Percentiles rank a stretch among this genome's conserved stretches.
Evolutionary conservation across 2,329 filamentous ascomycete species (phyloP).

Genomic region (Cladophialophora yegresii): DNA sequence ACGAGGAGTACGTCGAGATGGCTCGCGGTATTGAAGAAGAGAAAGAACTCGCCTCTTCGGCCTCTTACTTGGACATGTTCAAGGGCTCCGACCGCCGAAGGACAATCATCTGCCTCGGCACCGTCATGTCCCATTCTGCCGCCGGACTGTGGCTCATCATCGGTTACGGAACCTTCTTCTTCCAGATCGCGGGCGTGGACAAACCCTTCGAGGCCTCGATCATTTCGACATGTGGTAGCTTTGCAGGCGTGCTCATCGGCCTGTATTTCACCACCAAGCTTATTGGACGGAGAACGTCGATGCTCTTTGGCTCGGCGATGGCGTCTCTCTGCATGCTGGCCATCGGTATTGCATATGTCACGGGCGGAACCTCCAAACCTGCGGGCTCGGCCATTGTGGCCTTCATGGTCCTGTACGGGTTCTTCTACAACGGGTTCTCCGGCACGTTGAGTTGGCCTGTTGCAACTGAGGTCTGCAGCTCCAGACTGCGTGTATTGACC

Average conservation of each 20-base stretch:
- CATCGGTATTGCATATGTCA: conserved; percentile 44
- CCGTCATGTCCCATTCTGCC: conserved; percentile 47
- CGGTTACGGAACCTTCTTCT: conserved; percentile 55
- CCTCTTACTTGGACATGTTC: conserved; percentile 38
- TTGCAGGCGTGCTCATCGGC: conserved; percentile 43
- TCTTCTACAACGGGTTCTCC: conserved; percentile 47
- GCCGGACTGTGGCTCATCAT: conserved; percentile 26
- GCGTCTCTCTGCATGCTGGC: conserved; percentile 42
- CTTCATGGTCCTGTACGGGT: conserved; percentile 40
- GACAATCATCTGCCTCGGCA: conserved; percentile 57
- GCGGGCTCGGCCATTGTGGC: conserved; percentile 47
- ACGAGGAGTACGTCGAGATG: conserved; percentile 35
- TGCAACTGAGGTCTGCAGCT: conserved; percentile 45
- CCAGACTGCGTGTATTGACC: conserved; percentile 44
- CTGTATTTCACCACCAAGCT: conserved; percentile 42
- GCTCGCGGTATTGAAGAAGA: conserved; percentile 23
- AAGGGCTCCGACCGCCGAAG: conserved; percentile 40
- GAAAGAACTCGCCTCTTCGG: conserved; percentile 22
- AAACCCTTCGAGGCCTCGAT: conserved; percentile 40
- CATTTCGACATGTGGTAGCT: conserved; percentile 40
- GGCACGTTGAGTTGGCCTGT: conserved; percentile 44
- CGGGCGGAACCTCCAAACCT: conserved; percentile 41
- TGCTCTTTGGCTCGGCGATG: conserved; percentile 42
- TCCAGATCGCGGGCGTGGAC: conserved; percentile 42
- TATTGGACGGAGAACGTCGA: conserved; percentile 40